Evolutionary conservation across 129 eudicot genomes (phyloP).

Genomic region (Artemisia tridentata): DNA sequence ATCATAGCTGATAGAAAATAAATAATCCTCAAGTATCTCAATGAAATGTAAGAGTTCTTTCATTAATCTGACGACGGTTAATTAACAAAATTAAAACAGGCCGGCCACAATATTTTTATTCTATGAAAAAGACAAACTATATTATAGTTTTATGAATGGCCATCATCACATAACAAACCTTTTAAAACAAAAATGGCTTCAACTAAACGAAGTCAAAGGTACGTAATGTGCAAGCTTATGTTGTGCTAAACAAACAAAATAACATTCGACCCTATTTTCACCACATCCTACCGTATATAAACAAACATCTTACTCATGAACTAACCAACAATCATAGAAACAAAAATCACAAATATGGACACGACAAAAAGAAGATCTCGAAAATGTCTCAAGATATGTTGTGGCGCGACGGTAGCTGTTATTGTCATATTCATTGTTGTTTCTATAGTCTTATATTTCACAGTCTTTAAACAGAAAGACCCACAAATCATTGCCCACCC

Average conservation of each 20-base stretch:
- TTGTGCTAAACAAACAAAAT: conserved; percentile 26
- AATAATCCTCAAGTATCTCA: no score
- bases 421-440: conserved; percentile 25
- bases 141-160: no score
- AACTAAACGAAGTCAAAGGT: conserved; percentile 13
- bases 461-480: conserved; percentile 34
- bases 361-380: conserved; percentile 25
- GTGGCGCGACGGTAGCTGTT: conserved; percentile 22
- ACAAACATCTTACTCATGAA: background rate
- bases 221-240: conserved; percentile 7
- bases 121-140: no score
- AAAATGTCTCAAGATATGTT: conserved; percentile 36
- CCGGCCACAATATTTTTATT: no score
- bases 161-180: background rate
- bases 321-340: background rate
- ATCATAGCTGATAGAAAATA: no score
- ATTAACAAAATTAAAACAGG: no score
- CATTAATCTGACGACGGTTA: no score
- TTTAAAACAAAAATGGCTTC: conserved; percentile 4
- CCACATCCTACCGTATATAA: conserved; percentile 9
- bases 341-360: conserved; percentile 27
- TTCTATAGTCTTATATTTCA: conserved; percentile 30
- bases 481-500: conserved; percentile 40
- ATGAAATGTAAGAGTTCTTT: no score
- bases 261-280: conserved; percentile 20